These are phyloP conservation scores for Tulasnella calospora DNA, from an alignment of 768 basidiomycete species.

Conservation along the genomic window DNA sequence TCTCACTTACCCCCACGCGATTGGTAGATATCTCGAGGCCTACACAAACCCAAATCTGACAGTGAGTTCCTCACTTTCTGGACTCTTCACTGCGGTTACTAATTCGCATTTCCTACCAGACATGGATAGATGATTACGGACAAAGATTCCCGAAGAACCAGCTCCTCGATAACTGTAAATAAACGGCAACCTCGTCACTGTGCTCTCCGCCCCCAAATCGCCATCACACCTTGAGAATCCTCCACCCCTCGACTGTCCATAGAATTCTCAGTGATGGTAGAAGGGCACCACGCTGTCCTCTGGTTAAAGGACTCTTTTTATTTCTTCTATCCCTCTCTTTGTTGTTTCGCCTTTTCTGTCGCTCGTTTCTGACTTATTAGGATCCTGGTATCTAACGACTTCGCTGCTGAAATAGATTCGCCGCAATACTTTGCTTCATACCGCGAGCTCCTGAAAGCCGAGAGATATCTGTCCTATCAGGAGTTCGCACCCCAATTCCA, in stretches of 20 bases:
- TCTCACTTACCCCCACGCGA: neutral
- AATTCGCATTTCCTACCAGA: neutral
- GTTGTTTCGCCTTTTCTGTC: neutral
- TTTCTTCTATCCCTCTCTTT: neutral
- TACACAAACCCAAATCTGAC: slow-evolving; percentile 79
- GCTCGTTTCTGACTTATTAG: slow-evolving; percentile 1
- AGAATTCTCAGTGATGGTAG: neutral
- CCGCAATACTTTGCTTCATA: neutral
- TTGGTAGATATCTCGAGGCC: slow-evolving; percentile 56
- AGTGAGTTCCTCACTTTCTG: neutral
- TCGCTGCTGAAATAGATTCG: neutral
- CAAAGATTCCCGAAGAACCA: slow-evolving; percentile 67
- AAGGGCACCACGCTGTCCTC: neutral
- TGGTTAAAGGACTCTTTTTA: neutral
- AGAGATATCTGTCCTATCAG: neutral
- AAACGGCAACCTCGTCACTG: neutral
- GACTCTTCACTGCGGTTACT: neutral
- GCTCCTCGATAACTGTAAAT: slow-evolving; percentile 43
- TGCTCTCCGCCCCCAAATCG: neutral
- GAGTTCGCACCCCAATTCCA: too few relatives aligned
- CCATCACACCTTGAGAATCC: neutral
- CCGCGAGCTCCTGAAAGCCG: neutral
- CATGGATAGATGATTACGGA: slow-evolving; percentile 48
- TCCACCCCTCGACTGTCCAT: neutral
- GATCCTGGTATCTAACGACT: neutral